Base-by-base conservation (phyloP, 805 yeast genomes). In the Starmerella kuoi region DNA sequence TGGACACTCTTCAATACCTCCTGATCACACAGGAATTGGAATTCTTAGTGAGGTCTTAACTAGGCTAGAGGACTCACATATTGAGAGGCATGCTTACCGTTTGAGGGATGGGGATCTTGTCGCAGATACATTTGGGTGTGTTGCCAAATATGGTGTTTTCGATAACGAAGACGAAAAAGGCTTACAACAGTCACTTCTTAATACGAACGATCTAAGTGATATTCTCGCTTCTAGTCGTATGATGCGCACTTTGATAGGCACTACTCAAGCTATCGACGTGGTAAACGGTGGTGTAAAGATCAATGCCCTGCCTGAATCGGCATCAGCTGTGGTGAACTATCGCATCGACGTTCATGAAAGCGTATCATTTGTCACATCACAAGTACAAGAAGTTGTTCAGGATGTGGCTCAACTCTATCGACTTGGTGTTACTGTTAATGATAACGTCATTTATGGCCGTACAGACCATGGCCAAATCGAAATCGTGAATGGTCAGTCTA, bases 1-100 rank as follows among this genome's bases (percentile, higher is more conserved):
- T 30, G 93, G 93, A 7, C 93, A 81, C 56, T 75, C 88, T 1
- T 78, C 87, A 7, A 58, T 70, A n/a, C 91, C 93, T 7, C 88
- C 87, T 2, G 78, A 73, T 36, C 91, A 83, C 55, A 81, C 93
- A 4, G 70, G 80, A 2, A 80, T 84, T 60, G 94, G 91, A 11
- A 69, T 83, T 28, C 64, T 77, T 39, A 67, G 84, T 2, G 75
- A 78, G 44, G 63, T 82, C 42, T 65, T 77, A 9, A 59, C 64
- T 8, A 50, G 58, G 15, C 63, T 83, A 31, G 94, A 85, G 58
- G 58, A 61, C 8, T 18, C 3, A 3, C 43, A 42, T n/a, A n/a
- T 24, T 8, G 67, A 71, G 45, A 77, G 75, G 6, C 77, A 64
- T 53, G 56, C 61, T 17, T 65, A 77, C 1, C 48, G 62, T 11